Base-by-base conservation (phyloP, 148 eudicot genomes). In the Tetragonia tetragonoides region DNA sequence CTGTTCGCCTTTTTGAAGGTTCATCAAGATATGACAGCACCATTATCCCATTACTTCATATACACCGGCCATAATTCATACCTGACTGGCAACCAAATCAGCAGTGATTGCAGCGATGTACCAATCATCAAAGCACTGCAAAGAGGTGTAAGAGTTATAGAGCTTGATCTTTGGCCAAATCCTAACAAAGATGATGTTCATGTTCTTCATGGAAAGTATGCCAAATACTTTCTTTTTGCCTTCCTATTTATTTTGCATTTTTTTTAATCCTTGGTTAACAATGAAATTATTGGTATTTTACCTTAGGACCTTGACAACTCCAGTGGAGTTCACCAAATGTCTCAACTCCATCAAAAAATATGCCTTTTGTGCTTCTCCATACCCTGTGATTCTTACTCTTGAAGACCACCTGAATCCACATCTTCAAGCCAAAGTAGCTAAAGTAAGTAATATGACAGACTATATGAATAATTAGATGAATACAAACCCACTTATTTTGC, bases 21-120 rank as follows among this genome's bases (percentile, higher is more conserved):
- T 56, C 88, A 87, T 64, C 91, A 90, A 51, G 87, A 89, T 62
- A 90, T 89, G 92, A 86, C 7, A 21, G 85, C 87, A n/a, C 94
- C 97, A 5, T 78, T 92, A 81, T 87, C 97, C 10, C 89, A 92
- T 81, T 92, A 92, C 73, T 92, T 87, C 83, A 85, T 92, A 74
- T 90, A 85, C 80, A 90, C 97, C 0, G 92, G 94, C 11, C 97
- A 92, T 66, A 92, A 92, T 71, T 88, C 97, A 10, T 92, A 92
- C 74, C 74, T 92, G 5, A 92, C 92, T 2, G 97, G 97, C 24
- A 92, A 92, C 57, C 96, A 91, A 65, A 68, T 91, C 66, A 88
- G 86, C 46, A 91, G 96, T 39, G 88, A 87, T 10, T 87, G 88
- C 61, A 91, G 96, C 28, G 91, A 85, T 9, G 77, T 87, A 57